Evolutionary conservation across 768 basidiomycete genomes (phyloP), one percentile per base, ranked within the genome.

Genomic region (Xanthoconium purpureum): DNA sequence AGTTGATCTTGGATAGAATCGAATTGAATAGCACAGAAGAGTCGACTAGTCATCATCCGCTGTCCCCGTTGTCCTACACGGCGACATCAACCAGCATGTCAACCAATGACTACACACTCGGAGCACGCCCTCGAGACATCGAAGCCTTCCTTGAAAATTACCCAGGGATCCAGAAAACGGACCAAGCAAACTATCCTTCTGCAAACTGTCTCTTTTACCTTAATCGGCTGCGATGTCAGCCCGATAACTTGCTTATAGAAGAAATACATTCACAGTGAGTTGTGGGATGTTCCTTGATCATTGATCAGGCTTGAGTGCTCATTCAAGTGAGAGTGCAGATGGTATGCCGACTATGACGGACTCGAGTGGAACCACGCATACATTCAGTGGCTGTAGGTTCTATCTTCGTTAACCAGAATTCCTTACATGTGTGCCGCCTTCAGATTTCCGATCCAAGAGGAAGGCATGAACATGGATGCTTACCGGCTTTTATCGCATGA

Each of bases 341-440:
- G 87, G 87, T 63, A 77, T 52, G 83, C 82, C 6, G 77, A 89
- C 63, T 86, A 85, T 60, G 64, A 71, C 32, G 80, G 75, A 57
- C 74, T 91, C 32, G 89, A 91, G 67, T 68, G 74, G 59, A 83
- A 84, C 55, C 89, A 91, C 63, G 84, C 83, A 1, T 90, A 80
- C 67, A 86, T 91, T 43, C 89, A 91, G 65, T 91, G 89, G 88
- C 68, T 91, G 84, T 89, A 72, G 64, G 88, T 74, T 42, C 35
- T 6, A 17, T 37, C 32, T 50, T 38, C n/a, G 33, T 48, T 12
- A 14, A 20, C 51, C 40, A 51, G 36, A 35, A 28, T 50, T 39
- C 43, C 37, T 56, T 47, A 54, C 36, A 10, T 51, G 6, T 47
- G 29, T 30, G 17, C 50, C 39, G 2, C 29, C 36, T 20, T 18